Evolutionary conservation across 1,284 basidiomycete species (phyloP), one percentile per base, ranked within the genome.

Genomic region (Termitomyces sp.): DNA sequence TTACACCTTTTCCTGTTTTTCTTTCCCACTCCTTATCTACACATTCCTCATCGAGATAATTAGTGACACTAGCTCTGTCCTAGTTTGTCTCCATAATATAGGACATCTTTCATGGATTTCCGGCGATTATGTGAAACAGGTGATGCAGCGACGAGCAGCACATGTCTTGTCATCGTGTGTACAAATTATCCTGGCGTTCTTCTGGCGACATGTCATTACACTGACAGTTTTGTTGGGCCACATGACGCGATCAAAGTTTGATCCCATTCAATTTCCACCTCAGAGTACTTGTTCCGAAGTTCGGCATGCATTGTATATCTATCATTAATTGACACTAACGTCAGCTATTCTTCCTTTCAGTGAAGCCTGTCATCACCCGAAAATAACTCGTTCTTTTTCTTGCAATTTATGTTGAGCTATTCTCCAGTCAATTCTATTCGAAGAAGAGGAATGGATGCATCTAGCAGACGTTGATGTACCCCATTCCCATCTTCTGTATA

Each of bases 1-100:
- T 52, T 49, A 42, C 26, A 17, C 24, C 36, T 51, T 50, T 50
- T 49, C 24, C 58, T 45, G 28, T 33, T 26, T 33, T 26, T 49
- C 36, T 58, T 51, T 34, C 13, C 52, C 39, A 8, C 19, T 47
- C 8, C 13, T 38, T 41, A 45, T 43, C 3, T 41, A 36, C 26
- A 46, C 43, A 45, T 6, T 17, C 33, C 21, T 43, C 30, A 12
- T 43, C 34, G 10, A 30, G 38, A 34, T 52, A 38, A 44, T 52
- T 44, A 8, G 7, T 26, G 15, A 17, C 30, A 43, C 8, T 13
- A 28, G 31, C n/a, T 13, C 21, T 52, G 17, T 43, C 15, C 28
- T 26, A 24, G 15, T 24, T 38, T 34, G 47, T 49, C 45, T 33
- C 5, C 49, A 38, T 54, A 26, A 28, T 34, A 44, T 33, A 33